Evolutionary conservation across 2,329 filamentous ascomycete species (phyloP), one percentile per base, ranked within the genome.

Genomic region (Diplocarpon rosae): DNA sequence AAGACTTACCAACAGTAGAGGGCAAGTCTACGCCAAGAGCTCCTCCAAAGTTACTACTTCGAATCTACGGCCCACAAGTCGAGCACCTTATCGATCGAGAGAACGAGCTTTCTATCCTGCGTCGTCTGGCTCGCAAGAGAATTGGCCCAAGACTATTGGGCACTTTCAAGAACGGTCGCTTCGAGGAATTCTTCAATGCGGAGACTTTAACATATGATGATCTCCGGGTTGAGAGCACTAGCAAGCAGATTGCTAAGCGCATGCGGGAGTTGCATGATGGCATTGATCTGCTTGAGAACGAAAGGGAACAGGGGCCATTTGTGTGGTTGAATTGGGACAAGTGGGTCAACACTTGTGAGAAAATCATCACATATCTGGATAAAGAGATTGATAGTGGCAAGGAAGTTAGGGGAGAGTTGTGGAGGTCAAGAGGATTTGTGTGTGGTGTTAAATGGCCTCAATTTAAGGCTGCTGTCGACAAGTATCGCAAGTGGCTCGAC

Each of bases 181-280:
- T 98, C 54, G 92, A 98, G 65, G 83, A 98, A 62, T 96, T 81
- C 61, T 85, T 95, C 61, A 78, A 95, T 59, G 88, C 92, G 1
- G 77, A 78, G 31, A 81, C 92, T 0, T 73, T 98, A 34, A 90
- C 81, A 0, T 73, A 83, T 0, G 70, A 75, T 20, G 85, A 94
- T 53, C 66, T 98, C 37, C 81, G 86, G 31, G 77, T 85, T 28
- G 76, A 85, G 0, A 85, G 87, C 39, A 95, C 86, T 0, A 93
- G 85, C 29, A 84, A 77, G 58, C 85, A 95, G 60, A 98, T 98
- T 59, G 90, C 92, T 11, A 96, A 96, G 70, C 85, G 92, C 40
- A 95, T 98, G 87, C 76, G 89, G 51, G 92, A 98, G 64, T 72
- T 98, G 30, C 92, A 98, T 58, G 85, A 95, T 42, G 92, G 92